Evolutionary conservation across 2,329 filamentous ascomycete genomes (phyloP).

Genomic region (Penicillium capsulatum): DNA sequence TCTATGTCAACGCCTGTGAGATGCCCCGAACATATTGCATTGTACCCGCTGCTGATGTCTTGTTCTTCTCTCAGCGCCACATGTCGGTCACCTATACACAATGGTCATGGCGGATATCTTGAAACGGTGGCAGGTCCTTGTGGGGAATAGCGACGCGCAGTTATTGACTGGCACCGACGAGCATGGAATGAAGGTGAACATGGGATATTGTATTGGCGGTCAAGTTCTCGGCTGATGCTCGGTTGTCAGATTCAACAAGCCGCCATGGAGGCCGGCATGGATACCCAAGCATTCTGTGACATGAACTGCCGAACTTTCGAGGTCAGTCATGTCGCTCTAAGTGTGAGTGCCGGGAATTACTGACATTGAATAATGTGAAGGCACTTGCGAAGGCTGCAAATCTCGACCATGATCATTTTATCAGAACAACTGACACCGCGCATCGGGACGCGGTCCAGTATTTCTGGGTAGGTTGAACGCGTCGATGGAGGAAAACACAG

Average conservation of each 20-base stretch:
- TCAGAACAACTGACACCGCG: conserved; percentile 79
- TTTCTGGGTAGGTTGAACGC: conserved; percentile 62
- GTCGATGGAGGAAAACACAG: not conserved
- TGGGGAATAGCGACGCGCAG: conserved; percentile 61
- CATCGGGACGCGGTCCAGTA: conserved; percentile 83
- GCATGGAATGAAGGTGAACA: conserved; percentile 77
- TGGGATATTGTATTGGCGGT: not conserved
- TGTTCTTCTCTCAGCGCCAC: conserved; percentile 63
- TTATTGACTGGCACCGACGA: conserved; percentile 93
- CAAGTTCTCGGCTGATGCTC: conserved; percentile 15
- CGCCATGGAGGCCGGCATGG: conserved; percentile 63
- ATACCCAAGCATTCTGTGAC: conserved; percentile 84
- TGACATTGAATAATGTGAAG: conserved; percentile 28
- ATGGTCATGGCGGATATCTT: conserved; percentile 87
- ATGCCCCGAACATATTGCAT: not conserved
- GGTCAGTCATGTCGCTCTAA: conserved; percentile 36
- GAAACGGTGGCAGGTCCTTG: conserved; percentile 83
- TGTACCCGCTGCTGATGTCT: not conserved
- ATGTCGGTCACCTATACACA: conserved; percentile 90
- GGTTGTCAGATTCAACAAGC: conserved; percentile 69
- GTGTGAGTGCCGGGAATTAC: too few relatives aligned
- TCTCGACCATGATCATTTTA: conserved; percentile 78
- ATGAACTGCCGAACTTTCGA: conserved; percentile 74
- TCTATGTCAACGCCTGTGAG: conserved; percentile 94
- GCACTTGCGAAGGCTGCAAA: conserved; percentile 65